A percentile compares a stretch with the other conserved stretches of the same genome.
These are phyloP conservation scores for Hibiscus syriacus DNA, from an alignment of 345 rosid species.

Conservation along the genomic window DNA sequence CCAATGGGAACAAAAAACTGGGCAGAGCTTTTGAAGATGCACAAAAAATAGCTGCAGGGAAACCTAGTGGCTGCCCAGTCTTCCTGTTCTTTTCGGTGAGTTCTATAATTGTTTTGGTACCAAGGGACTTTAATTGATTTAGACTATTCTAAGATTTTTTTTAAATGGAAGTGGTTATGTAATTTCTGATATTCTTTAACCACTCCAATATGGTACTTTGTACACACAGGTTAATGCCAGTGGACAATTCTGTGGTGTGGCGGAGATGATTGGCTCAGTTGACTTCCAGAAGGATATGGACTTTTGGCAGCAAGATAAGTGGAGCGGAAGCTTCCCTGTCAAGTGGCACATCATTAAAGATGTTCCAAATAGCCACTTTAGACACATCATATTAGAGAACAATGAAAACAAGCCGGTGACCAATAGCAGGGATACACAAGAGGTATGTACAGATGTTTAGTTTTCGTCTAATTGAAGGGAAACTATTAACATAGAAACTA, in stretches of 20 bases:
- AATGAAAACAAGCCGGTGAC: conserved; percentile 97
- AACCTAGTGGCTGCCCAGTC: conserved; percentile 54
- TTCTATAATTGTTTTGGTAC: not conserved
- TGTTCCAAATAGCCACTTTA: conserved; percentile 60
- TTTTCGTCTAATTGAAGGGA: not conserved
- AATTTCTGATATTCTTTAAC: not conserved
- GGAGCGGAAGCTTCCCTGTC: conserved; percentile 92
- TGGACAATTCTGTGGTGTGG: conserved; percentile 94
- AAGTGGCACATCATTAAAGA: conserved; percentile 96
- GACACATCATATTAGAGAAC: conserved; percentile 81
- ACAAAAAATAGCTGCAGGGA: conserved; percentile 48
- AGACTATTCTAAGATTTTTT: not conserved
- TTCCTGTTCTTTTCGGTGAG: conserved; percentile 32
- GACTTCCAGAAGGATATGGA: conserved; percentile 78
- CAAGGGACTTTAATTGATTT: not conserved
- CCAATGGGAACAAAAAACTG: conserved; percentile 91
- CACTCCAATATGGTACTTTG: conserved; percentile 12
- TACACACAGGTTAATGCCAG: conserved; percentile 84
- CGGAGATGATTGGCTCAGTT: conserved; percentile 91
- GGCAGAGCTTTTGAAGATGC: conserved; percentile 69
- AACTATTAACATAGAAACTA: not conserved
- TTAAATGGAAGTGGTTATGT: not conserved
- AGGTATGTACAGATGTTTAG: conserved; percentile 38
- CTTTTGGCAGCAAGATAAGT: conserved; percentile 99
- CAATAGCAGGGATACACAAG: conserved; percentile 98